Evolutionary conservation across 495 filamentous ascomycete genomes (phyloP).

Genomic region (Parachaetomium inaequale): DNA sequence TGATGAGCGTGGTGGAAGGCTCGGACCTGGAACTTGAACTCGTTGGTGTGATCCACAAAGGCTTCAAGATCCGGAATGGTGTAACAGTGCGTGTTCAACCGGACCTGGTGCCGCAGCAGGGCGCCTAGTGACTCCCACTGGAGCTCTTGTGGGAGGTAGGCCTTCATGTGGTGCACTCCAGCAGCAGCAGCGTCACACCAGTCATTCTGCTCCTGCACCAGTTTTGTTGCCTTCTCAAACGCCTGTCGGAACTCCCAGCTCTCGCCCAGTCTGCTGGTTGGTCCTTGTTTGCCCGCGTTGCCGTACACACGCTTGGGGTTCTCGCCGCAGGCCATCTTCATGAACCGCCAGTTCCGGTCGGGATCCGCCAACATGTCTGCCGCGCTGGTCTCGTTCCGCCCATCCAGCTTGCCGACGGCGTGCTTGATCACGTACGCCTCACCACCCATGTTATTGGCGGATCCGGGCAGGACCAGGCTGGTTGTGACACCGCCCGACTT

Average conservation of each 20-base stretch:
- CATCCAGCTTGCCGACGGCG: slow-evolving; percentile 43
- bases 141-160: slow-evolving; percentile 52
- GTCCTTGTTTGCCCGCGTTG: slow-evolving; percentile 37
- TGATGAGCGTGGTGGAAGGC: slow-evolving; percentile 65
- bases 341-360: slow-evolving; percentile 53
- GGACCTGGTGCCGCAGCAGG: slow-evolving; percentile 57
- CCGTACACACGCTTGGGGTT: slow-evolving; percentile 58
- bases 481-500: slow-evolving; percentile 66
- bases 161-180: slow-evolving; percentile 37
- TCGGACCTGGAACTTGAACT: slow-evolving; percentile 58
- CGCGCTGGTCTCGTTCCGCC: slow-evolving; percentile 52
- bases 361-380: slow-evolving; percentile 47
- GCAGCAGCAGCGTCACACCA: slow-evolving; percentile 54
- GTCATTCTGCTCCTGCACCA: slow-evolving; percentile 53
- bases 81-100: slow-evolving; percentile 64
- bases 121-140: slow-evolving; percentile 57
- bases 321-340: slow-evolving; percentile 73
- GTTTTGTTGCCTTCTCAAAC: slow-evolving; percentile 53
- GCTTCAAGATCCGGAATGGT: slow-evolving; percentile 61
- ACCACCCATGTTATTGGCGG: slow-evolving; percentile 64
- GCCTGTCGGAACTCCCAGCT: slow-evolving; percentile 62
- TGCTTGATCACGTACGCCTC: slow-evolving; percentile 64
- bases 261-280: slow-evolving; percentile 52
- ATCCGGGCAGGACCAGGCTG: slow-evolving; percentile 61
- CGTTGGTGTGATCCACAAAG: slow-evolving; percentile 59